phyloP scores from a whole-genome alignment of 176 grass and related monocot genomes.

The Aegilops tauschii region DNA sequence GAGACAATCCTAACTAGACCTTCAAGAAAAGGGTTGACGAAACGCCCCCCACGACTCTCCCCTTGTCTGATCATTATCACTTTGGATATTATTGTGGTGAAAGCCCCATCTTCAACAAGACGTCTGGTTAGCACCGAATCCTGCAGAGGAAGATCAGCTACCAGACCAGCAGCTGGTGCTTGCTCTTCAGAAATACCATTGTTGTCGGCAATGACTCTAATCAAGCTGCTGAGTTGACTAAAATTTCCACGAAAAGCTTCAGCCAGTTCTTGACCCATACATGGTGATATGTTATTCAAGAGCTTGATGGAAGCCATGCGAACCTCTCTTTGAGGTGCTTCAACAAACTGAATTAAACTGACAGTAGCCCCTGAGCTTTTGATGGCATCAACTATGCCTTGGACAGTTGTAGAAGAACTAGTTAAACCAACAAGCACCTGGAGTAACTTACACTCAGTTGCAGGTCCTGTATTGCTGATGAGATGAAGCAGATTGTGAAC shows the following conservation, averaged over 20 bases:
- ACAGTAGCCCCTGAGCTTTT: constrained; percentile 94
- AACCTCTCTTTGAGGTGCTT: constrained; percentile 95
- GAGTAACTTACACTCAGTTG: constrained; percentile 98
- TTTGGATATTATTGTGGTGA: constrained; percentile 63
- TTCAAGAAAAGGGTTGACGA: constrained; percentile 85
- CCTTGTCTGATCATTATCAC: constrained; percentile 68
- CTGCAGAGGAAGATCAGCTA: constrained; percentile 73
- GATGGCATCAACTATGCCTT: constrained; percentile 82
- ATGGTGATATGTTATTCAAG: constrained; percentile 70
- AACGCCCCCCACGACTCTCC: constrained; percentile 75
- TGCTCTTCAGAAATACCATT: constrained; percentile 94
- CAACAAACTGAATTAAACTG: constrained; percentile 93
- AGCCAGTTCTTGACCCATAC: constrained; percentile 84
- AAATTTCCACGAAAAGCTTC: constrained; percentile 80
- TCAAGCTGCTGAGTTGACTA: constrained; percentile 78
- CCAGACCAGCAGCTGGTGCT: constrained; percentile 77
- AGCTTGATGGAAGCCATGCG: constrained; percentile 90
- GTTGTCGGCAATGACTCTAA: constrained; percentile 78
- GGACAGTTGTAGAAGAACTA: constrained; percentile 63
- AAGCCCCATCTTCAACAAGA: constrained; percentile 86
- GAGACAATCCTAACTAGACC: constrained; percentile 76
- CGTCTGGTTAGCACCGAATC: constrained; percentile 69
- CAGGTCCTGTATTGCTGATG: constrained; percentile 96
- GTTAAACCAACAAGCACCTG: constrained; percentile 94
- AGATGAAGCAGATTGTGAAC: constrained; percentile 97